Evolutionary conservation across 139 green algal genomes (phyloP).

Genomic region (Chlamydomonas sp.): DNA sequence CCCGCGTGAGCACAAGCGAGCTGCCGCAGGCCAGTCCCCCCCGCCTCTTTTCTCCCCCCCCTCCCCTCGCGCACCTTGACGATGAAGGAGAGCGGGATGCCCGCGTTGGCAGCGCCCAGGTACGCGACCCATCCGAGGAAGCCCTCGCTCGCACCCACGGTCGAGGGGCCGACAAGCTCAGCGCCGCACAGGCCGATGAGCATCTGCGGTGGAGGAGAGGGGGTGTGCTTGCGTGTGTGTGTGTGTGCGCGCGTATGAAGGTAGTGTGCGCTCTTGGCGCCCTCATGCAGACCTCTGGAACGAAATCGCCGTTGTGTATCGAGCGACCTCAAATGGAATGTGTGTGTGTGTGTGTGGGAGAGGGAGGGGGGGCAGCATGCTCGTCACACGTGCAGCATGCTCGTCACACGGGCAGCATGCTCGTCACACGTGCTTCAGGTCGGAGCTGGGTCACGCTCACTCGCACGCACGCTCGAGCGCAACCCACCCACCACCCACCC

Average conservation of each 20-base stretch:
- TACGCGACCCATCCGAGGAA: constrained; percentile 93
- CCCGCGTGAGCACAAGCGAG: constrained; percentile 73
- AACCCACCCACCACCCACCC: no score
- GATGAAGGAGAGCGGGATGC: constrained; percentile 87
- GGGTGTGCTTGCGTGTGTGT: neutral
- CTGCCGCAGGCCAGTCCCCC: neutral
- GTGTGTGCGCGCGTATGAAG: neutral
- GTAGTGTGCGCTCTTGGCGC: neutral
- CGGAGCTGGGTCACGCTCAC: no score
- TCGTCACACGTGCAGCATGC: no score
- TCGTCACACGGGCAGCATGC: no score
- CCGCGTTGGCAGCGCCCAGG: constrained; percentile 49
- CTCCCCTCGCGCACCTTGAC: constrained; percentile 55
- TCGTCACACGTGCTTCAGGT: no score
- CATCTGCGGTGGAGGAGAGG: constrained; percentile 58
- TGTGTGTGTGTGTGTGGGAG: no score
- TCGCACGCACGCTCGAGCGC: no score
- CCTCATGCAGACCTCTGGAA: no score
- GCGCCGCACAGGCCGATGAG: constrained; percentile 94
- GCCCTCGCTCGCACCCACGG: constrained; percentile 83
- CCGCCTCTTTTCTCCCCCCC: neutral
- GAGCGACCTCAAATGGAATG: no score
- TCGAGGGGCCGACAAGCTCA: constrained; percentile 81
- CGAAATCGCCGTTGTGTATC: no score
- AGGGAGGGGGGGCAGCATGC: no score